phyloP scores from a whole-genome alignment of 2,329 filamentous ascomycete species.

The Leptographium wingfieldii region DNA sequence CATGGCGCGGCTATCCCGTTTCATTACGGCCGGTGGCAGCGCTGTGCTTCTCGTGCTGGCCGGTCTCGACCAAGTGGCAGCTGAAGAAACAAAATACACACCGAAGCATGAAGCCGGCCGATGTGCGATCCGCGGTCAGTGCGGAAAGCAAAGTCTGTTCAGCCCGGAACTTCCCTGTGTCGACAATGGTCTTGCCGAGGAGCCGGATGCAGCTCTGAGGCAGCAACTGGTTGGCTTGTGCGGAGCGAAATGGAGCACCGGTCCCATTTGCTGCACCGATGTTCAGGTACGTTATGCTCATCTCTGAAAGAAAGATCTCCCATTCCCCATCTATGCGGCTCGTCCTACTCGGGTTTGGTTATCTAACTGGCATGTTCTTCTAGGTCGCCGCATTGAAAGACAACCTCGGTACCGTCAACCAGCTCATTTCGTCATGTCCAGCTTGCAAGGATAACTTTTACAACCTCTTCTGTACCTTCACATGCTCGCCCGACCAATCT shows the following conservation, averaged over 20 bases:
- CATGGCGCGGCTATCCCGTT: constrained; percentile 26
- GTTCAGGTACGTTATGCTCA: constrained; percentile 49
- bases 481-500: constrained; percentile 93
- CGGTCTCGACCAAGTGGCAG: constrained; percentile 17
- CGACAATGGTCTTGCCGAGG: constrained; percentile 72
- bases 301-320: background rate
- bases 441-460: constrained; percentile 98
- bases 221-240: constrained; percentile 75
- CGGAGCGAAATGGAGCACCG: constrained; percentile 72
- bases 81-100: constrained; percentile 25
- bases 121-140: constrained; percentile 83
- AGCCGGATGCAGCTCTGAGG: constrained; percentile 59
- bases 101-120: constrained; percentile 72
- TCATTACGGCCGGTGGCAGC: constrained; percentile 19
- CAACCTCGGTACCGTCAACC: constrained; percentile 76
- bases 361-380: background rate
- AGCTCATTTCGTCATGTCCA: constrained; percentile 84
- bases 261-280: constrained; percentile 71
- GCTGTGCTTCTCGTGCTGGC: constrained; percentile 19
- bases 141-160: constrained; percentile 83
- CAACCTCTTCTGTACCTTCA: constrained; percentile 96
- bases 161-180: constrained; percentile 82
- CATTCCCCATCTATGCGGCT: background rate
- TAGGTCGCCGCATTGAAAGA: constrained; percentile 68
- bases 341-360: background rate